Evolutionary conservation across 2,329 filamentous ascomycete genomes (phyloP).

Genomic region (Exophiala aquamarina): DNA sequence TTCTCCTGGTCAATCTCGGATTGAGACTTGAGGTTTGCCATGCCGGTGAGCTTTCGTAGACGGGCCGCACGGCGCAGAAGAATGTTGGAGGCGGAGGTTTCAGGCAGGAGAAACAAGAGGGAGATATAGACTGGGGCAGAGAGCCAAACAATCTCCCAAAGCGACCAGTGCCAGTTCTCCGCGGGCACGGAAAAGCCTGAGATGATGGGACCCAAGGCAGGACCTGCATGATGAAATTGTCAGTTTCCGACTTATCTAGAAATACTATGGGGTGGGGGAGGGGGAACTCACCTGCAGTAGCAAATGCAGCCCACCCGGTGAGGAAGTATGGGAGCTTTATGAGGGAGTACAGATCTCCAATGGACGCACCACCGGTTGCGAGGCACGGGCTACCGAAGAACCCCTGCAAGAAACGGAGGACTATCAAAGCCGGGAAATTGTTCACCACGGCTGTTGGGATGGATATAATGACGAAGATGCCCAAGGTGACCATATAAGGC

Average conservation of each 20-base stretch:
- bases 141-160: conserved; percentile 62
- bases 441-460: conserved; percentile 63
- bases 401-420: conserved; percentile 63
- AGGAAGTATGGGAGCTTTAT: conserved; percentile 57
- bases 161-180: conserved; percentile 60
- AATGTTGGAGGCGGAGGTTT: conserved; percentile 61
- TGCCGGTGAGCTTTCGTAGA: conserved; percentile 60
- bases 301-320: conserved; percentile 56
- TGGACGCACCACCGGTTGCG: conserved; percentile 58
- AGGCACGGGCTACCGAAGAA: conserved; percentile 67
- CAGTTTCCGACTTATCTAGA: not conserved
- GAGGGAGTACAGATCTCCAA: conserved; percentile 34
- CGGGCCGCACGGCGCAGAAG: conserved; percentile 62
- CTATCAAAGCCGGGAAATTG: conserved; percentile 64
- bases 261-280: conserved; percentile 22
- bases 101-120: conserved; percentile 64
- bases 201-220: conserved; percentile 61
- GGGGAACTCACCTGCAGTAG: conserved; percentile 32
- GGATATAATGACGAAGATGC: conserved; percentile 65
- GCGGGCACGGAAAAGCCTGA: conserved; percentile 60
- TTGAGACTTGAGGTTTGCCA: conserved; percentile 58
- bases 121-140: conserved; percentile 57
- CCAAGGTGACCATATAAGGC: conserved; percentile 68
- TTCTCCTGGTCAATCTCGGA: conserved; percentile 63
- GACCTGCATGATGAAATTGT: conserved; percentile 29